A percentile compares a stretch with the other conserved stretches of the same genome.
These are phyloP conservation scores for Pseudoscleropodium purum DNA, from an alignment of 225 moss, liverwort and hornwort genomes.

Conservation along the genomic window DNA sequence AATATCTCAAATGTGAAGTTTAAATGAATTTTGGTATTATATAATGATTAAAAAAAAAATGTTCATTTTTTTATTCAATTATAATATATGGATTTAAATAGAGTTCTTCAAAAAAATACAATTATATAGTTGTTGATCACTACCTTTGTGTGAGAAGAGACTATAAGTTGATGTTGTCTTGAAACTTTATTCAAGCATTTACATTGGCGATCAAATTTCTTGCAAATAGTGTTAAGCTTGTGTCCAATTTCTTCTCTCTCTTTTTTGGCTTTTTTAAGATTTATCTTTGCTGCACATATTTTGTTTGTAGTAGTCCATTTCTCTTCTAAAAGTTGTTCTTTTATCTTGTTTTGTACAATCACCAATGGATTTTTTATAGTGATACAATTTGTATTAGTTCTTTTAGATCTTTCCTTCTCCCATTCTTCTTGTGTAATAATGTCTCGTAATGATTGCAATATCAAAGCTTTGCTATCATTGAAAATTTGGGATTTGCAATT, in stretches of 20 bases:
- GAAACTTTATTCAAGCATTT: neutral
- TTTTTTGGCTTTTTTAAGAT: conserved; percentile 1
- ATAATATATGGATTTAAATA: too few species aligned
- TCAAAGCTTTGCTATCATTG: conserved; percentile 3
- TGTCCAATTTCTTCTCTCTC: neutral
- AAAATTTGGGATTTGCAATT: neutral
- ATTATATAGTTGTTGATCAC: neutral
- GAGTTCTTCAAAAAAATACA: neutral
- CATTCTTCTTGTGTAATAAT: conserved; percentile 13
- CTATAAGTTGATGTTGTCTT: neutral
- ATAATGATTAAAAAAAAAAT: too few species aligned
- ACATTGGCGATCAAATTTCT: neutral
- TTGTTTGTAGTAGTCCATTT: neutral
- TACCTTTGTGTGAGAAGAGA: neutral
- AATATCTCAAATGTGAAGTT: fast-evolving
- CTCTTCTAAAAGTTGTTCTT: neutral
- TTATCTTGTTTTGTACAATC: conserved; percentile 1
- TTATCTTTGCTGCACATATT: neutral
- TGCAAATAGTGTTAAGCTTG: neutral
- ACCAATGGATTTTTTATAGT: neutral
- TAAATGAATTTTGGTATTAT: neutral
- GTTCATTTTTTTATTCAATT: neutral
- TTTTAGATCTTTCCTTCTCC: neutral
- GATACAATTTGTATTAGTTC: neutral
- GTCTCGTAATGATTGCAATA: conserved; percentile 19